phyloP scores from a whole-genome alignment of 495 filamentous ascomycete species.

The Halenospora varia region DNA sequence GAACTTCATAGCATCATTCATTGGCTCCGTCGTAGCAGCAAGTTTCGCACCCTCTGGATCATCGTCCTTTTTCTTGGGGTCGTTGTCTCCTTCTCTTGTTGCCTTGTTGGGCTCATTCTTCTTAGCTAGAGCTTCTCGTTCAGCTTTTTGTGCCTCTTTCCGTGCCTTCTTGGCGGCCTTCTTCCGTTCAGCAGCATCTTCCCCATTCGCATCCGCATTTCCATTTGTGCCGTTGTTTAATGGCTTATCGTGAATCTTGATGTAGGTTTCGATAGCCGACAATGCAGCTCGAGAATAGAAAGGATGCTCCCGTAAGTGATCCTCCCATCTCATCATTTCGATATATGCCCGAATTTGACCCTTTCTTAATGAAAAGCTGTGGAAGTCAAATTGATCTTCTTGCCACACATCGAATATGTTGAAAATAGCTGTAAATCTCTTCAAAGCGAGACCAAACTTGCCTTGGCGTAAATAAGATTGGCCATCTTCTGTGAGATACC shows the following conservation, averaged over 20 bases:
- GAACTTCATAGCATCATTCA: constrained; percentile 86
- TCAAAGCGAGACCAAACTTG: constrained; percentile 80
- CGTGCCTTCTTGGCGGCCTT: constrained; percentile 94
- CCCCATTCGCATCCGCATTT: constrained; percentile 34
- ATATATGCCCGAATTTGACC: constrained; percentile 93
- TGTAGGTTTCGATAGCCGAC: constrained; percentile 73
- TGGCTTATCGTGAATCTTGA: constrained; percentile 75
- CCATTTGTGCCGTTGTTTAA: constrained; percentile 54
- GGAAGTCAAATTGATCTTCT: constrained; percentile 98
- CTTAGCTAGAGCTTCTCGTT: constrained; percentile 71
- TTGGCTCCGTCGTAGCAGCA: constrained; percentile 71
- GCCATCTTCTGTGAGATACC: constrained; percentile 94
- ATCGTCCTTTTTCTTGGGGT: constrained; percentile 73
- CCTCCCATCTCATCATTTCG: constrained; percentile 96
- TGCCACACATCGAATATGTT: constrained; percentile 97
- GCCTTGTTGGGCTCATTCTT: constrained; percentile 71
- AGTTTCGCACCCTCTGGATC: constrained; percentile 81
- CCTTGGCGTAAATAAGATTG: constrained; percentile 82
- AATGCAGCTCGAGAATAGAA: constrained; percentile 88
- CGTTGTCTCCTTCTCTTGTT: constrained; percentile 41
- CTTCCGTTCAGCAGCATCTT: constrained; percentile 62
- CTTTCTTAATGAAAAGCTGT: constrained; percentile 92
- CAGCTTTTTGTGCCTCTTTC: constrained; percentile 81
- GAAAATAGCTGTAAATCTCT: constrained; percentile 79
- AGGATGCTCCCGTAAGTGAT: constrained; percentile 82